phyloP scores from a whole-genome alignment of 2,329 filamentous ascomycete genomes.

The Bipolaris sorokiniana region DNA sequence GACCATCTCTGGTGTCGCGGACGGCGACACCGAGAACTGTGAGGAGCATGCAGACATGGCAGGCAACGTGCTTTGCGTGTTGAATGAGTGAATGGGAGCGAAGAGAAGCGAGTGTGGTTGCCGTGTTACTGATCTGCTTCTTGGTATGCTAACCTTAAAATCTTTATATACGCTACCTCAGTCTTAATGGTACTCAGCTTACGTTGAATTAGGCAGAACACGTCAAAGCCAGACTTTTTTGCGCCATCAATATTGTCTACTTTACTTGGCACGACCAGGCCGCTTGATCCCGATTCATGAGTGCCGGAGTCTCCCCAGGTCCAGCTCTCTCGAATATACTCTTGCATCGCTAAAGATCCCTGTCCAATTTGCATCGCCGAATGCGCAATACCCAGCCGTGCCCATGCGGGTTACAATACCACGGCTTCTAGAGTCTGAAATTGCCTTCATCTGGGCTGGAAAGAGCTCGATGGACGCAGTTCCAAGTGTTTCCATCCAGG shows the following conservation, averaged over 20 bases:
- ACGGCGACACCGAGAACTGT: conserved; percentile 35
- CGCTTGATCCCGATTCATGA: conserved; percentile 43
- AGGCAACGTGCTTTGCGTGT: conserved; percentile 32
- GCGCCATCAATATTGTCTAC: conserved; percentile 45
- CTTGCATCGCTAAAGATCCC: conserved; percentile 41
- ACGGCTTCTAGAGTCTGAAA: conserved; percentile 24
- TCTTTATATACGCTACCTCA: conserved; percentile 43
- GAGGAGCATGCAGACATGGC: conserved; percentile 39
- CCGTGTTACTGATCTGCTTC: conserved; percentile 16
- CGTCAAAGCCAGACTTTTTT: conserved; percentile 40
- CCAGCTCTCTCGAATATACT: conserved; percentile 46
- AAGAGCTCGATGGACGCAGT: conserved; percentile 24
- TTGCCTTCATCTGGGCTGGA: conserved; percentile 27
- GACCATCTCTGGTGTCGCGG: conserved; percentile 33
- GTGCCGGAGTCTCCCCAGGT: conserved; percentile 36
- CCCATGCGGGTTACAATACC: conserved; percentile 34
- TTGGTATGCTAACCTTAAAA: conserved; percentile 36
- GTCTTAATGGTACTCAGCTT: conserved; percentile 27
- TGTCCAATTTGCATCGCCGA: conserved; percentile 44
- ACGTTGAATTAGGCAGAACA: conserved; percentile 41
- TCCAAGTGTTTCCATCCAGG: conserved; percentile 20
- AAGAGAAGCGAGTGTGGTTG: conserved; percentile 25
- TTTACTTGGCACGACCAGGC: conserved; percentile 45
- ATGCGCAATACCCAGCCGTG: conserved; percentile 34
- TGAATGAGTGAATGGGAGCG: conserved; percentile 16